Percentiles rank a stretch among this genome's conserved stretches.
Evolutionary conservation across 805 yeast species (phyloP).

Genomic region (Wickerhamiella azyma): DNA sequence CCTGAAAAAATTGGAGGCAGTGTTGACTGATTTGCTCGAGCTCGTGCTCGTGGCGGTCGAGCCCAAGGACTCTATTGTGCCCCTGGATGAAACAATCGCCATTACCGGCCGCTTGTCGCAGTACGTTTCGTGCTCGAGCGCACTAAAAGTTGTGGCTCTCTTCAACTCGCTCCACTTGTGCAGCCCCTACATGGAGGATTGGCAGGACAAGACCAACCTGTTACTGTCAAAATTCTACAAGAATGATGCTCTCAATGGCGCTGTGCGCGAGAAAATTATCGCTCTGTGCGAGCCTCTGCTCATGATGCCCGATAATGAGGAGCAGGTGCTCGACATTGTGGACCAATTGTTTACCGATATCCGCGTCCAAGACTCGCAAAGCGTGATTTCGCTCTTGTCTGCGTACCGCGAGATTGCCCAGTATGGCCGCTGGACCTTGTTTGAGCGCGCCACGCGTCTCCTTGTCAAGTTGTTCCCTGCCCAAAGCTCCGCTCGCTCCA

Average conservation of each 20-base stretch:
- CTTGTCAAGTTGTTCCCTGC: slow-evolving; percentile 8
- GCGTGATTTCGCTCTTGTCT: slow-evolving; percentile 8
- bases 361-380: slow-evolving; percentile 8
- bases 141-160: slow-evolving; percentile 34
- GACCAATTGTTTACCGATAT: slow-evolving; percentile 10
- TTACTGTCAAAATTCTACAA: slow-evolving; percentile 35
- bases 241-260: slow-evolving; percentile 13
- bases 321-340: slow-evolving; percentile 10
- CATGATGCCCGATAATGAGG: slow-evolving; percentile 12
- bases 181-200: slow-evolving; percentile 36
- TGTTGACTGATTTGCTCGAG: slow-evolving; percentile 8
- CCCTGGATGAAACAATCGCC: slow-evolving; percentile 25
- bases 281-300: slow-evolving; percentile 20
- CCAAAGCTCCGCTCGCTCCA: neutral
- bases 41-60: slow-evolving; percentile 24
- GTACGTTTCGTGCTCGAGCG: slow-evolving; percentile 28
- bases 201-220: slow-evolving; percentile 36
- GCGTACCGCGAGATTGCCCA: slow-evolving; percentile 13
- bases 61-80: slow-evolving; percentile 20
- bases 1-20: no score
- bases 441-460: slow-evolving; percentile 7
- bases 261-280: slow-evolving; percentile 26
- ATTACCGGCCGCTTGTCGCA: slow-evolving; percentile 19
- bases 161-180: slow-evolving; percentile 40
- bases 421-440: slow-evolving; percentile 3